These are phyloP conservation scores for Tulasnella sp. DNA, from an alignment of 768 basidiomycete genomes.

Conservation along the genomic window DNA sequence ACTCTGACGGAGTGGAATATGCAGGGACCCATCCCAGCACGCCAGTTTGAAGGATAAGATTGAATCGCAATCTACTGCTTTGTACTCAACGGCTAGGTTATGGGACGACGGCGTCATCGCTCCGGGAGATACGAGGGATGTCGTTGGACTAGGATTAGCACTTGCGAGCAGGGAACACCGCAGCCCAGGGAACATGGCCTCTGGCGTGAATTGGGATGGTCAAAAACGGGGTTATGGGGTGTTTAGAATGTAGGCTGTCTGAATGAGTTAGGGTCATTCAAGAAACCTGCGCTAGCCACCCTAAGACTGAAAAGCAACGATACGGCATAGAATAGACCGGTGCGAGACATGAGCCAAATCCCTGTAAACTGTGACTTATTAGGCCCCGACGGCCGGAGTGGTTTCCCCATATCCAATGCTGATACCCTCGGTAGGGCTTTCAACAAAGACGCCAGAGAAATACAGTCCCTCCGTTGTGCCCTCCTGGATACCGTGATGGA, in stretches of 20 bases:
- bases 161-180: slow-evolving; percentile 45
- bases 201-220: slow-evolving; percentile 45
- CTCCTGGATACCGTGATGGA: slow-evolving; percentile 49
- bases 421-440: slow-evolving; percentile 31
- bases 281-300: too few relatives aligned
- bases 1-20: background rate
- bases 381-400: background rate
- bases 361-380: too few relatives aligned
- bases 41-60: slow-evolving; percentile 65
- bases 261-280: too few relatives aligned
- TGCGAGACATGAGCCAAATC: too few relatives aligned
- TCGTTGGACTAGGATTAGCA: slow-evolving; percentile 77
- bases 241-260: slow-evolving; percentile 87
- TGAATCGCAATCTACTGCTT: slow-evolving; percentile 75
- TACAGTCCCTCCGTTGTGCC: slow-evolving; percentile 26
- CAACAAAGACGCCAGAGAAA: slow-evolving; percentile 19
- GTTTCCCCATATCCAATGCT: slow-evolving; percentile 20
- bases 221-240: slow-evolving; percentile 53
- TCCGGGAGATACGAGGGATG: slow-evolving; percentile 79
- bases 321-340: too few relatives aligned
- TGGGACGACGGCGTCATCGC: slow-evolving; percentile 92
- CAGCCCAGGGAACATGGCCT: slow-evolving; percentile 36
- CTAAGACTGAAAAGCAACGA: too few relatives aligned
- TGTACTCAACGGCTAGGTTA: slow-evolving; percentile 82
- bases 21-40: slow-evolving; percentile 72